These are phyloP conservation scores for Oryza brachyantha DNA, from an alignment of 176 grass and related monocot species.

Conservation along the genomic window DNA sequence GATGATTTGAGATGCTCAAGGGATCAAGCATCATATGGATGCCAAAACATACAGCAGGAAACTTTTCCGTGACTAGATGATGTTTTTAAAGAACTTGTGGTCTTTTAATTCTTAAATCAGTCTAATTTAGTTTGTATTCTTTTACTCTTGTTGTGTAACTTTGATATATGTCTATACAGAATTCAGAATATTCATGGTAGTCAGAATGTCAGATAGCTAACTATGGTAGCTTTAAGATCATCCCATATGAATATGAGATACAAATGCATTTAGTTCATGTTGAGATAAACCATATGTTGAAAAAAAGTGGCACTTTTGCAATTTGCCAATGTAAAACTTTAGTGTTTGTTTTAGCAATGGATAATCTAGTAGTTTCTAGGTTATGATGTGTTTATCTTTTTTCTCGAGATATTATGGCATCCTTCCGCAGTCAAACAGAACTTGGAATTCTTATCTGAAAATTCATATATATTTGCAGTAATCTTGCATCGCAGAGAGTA, in stretches of 20 bases:
- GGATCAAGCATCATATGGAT: background rate
- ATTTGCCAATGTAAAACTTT: background rate
- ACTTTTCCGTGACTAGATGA: background rate
- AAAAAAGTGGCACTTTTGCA: background rate
- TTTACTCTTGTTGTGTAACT: background rate
- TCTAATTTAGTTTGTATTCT: background rate
- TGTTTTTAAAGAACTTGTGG: background rate
- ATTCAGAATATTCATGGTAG: background rate
- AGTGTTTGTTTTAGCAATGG: background rate
- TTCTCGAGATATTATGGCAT: slow-evolving; percentile 28
- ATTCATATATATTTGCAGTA: slow-evolving; percentile 33
- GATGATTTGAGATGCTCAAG: slow-evolving; percentile 2
- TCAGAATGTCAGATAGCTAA: background rate
- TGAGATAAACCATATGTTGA: background rate
- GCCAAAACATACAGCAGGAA: background rate
- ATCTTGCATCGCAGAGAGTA: slow-evolving; percentile 39
- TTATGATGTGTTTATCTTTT: background rate
- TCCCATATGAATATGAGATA: slow-evolving; percentile 1
- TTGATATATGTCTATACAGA: background rate
- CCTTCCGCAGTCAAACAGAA: background rate
- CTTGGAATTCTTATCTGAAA: background rate
- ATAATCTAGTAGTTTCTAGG: background rate
- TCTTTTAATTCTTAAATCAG: background rate
- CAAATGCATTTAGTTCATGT: background rate
- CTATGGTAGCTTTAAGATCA: background rate